A percentile compares a stretch with the other conserved stretches of the same genome.
Evolutionary conservation across 2,329 filamentous ascomycete species (phyloP).

Genomic region (Talaromyces sp.): DNA sequence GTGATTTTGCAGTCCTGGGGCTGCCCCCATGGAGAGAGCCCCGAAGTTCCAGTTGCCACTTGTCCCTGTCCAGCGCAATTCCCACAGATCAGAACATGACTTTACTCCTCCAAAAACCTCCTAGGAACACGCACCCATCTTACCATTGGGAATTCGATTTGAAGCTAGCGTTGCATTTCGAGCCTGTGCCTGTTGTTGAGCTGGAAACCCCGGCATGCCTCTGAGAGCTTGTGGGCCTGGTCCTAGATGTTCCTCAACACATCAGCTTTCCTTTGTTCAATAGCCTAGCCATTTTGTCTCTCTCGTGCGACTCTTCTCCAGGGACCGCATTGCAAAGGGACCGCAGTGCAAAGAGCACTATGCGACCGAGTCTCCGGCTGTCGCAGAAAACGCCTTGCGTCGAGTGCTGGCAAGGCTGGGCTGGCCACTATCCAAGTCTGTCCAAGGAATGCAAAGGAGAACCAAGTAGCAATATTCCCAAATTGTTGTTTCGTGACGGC

Average conservation of each 20-base stretch:
- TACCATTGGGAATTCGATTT: conserved; percentile 49
- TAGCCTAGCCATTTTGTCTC: conserved; percentile 11
- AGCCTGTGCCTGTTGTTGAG: conserved; percentile 44
- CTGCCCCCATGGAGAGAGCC: conserved; percentile 45
- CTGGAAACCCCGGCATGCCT: conserved; percentile 50
- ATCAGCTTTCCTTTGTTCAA: background rate
- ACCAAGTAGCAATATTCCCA: background rate
- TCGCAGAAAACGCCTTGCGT: background rate
- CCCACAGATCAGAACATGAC: background rate
- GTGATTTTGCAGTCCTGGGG: conserved; percentile 45
- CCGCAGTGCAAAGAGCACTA: background rate
- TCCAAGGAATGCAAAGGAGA: background rate
- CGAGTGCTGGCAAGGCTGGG: background rate
- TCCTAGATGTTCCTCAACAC: conserved; percentile 25
- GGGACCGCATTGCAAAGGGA: background rate
- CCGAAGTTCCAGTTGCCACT: conserved; percentile 56
- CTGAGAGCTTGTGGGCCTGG: conserved; percentile 47
- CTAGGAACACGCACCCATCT: conserved; percentile 41
- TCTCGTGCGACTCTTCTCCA: conserved; percentile 1
- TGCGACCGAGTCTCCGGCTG: background rate
- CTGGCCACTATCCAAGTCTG: background rate
- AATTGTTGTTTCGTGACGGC: background rate
- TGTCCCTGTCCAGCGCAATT: conserved; percentile 35
- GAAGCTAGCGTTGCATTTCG: conserved; percentile 45
- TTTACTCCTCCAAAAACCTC: background rate